Evolutionary conservation across 2,329 filamentous ascomycete species (phyloP).

Genomic region (Talaromyces sp.): DNA sequence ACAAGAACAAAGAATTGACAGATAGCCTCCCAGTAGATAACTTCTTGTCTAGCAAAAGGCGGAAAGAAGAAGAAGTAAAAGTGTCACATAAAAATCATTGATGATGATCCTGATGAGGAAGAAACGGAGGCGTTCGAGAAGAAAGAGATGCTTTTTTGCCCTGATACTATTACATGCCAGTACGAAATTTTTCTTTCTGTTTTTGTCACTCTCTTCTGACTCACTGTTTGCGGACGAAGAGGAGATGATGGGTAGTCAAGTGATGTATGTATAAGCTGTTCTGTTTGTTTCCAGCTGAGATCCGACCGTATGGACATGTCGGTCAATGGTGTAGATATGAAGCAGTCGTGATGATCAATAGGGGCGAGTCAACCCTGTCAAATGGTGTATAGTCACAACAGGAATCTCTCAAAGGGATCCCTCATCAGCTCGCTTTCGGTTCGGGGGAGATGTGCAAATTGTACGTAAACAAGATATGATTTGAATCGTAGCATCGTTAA

Average conservation of each 20-base stretch:
- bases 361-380: neutral
- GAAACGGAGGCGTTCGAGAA: neutral
- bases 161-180: constrained; percentile 17
- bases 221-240: neutral
- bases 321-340: neutral
- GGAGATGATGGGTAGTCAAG: neutral
- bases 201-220: neutral
- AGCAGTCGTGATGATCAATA: neutral
- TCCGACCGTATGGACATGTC: neutral
- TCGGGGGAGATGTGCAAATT: neutral
- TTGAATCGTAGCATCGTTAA: constrained; percentile 10
- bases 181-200: neutral
- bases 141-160: constrained; percentile 10
- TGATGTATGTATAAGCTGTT: neutral
- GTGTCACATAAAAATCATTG: neutral
- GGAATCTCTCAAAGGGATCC: too few relatives aligned
- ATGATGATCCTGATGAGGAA: neutral
- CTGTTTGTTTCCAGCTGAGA: constrained; percentile 13
- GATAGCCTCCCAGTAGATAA: constrained; percentile 18
- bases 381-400: neutral
- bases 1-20: constrained; percentile 19
- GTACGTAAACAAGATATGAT: neutral
- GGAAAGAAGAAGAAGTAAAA: neutral
- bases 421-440: neutral
- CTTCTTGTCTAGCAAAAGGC: constrained; percentile 19